phyloP scores from a whole-genome alignment of 1,284 basidiomycete species.

The Afroboletus lepidellus region DNA sequence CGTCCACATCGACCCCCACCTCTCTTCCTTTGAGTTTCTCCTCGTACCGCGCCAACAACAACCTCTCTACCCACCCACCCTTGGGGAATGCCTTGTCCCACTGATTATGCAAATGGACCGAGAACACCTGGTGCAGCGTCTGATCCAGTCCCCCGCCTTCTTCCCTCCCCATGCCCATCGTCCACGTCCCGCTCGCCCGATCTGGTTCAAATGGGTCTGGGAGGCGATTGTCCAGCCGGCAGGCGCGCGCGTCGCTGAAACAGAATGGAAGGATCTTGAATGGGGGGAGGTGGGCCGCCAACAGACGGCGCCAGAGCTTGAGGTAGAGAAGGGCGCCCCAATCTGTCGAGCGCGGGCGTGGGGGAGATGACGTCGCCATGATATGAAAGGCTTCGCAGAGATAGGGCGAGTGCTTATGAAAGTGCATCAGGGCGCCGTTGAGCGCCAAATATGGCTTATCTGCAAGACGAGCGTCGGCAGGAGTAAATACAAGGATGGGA shows the following conservation, averaged over 20 bases:
- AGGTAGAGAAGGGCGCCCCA: conserved; percentile 91
- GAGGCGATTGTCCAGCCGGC: conserved; percentile 85
- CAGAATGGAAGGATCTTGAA: conserved; percentile 93
- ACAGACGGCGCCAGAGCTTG: conserved; percentile 83
- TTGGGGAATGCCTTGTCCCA: conserved; percentile 82
- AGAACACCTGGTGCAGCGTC: conserved; percentile 73
- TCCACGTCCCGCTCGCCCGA: conserved; percentile 23
- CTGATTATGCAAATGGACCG: conserved; percentile 90
- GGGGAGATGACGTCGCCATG: conserved; percentile 73
- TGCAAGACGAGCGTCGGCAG: conserved; percentile 30
- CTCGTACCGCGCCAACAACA: conserved; percentile 46
- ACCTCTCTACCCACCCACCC: conserved; percentile 77
- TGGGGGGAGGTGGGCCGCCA: conserved; percentile 69
- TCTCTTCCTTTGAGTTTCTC: not conserved
- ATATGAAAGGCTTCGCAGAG: conserved; percentile 93
- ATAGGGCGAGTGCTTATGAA: conserved; percentile 85
- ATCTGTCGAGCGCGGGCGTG: conserved; percentile 77
- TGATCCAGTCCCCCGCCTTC: conserved; percentile 67
- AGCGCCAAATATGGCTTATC: conserved; percentile 86
- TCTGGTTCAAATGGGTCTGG: conserved; percentile 77
- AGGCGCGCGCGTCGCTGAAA: conserved; percentile 86
- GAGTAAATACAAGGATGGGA: not conserved
- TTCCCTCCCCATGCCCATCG: conserved; percentile 49
- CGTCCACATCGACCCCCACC: not conserved
- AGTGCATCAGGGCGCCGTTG: conserved; percentile 93